Evolutionary conservation across 805 yeast genomes (phyloP), one percentile per base, ranked within the genome.

Genomic region (Cyberlindnera maritima): DNA sequence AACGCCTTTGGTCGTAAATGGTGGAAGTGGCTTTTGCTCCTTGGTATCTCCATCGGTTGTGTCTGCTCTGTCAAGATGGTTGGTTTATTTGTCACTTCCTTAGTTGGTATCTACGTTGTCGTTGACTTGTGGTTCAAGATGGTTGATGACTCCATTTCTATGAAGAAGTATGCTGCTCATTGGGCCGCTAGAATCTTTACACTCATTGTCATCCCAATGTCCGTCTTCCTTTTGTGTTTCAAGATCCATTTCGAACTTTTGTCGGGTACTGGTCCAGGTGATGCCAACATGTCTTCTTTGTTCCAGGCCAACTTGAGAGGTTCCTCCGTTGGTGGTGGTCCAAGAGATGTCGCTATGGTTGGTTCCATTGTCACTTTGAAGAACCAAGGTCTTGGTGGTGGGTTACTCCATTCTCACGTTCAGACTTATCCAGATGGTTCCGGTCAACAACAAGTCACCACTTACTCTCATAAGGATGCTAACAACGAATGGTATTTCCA

Each of bases 51-150:
- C 39, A 81, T 94, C 59, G 98, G 99, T 36, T 87, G 94, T 65
- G 86, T 91, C 17, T 85, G 92, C 62, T 85, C 96, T 25, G 96
- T 90, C 48, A 94, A 94, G 69, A 89, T 91, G 96, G 98, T 94
- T 48, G 99, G 99, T 59, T 75, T 92, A 47, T 88, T 94, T 60
- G 88, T 88, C 50, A 92, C 96, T 47, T 67, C 89, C 15, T 70
- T 90, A 53, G 90, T 94, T 46, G 99, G 99, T 41, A 77, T 89
- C 52, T 88, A 92, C 68, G 90, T 97, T 19, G 74, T 88, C 34
- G 85, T 81, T 44, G 97, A 94, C 60, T 73, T 94, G 59, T 94
- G 97, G 96, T 74, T 70, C 58, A 80, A 79, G 64, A 79, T 89
- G 58, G 96, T 91, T 54, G 92, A 87, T 62, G 74, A 71, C 58